Evolutionary conservation across 768 basidiomycete genomes (phyloP), one percentile per base, ranked within the genome.

Genomic region (Strobilomyces dryophilus): DNA sequence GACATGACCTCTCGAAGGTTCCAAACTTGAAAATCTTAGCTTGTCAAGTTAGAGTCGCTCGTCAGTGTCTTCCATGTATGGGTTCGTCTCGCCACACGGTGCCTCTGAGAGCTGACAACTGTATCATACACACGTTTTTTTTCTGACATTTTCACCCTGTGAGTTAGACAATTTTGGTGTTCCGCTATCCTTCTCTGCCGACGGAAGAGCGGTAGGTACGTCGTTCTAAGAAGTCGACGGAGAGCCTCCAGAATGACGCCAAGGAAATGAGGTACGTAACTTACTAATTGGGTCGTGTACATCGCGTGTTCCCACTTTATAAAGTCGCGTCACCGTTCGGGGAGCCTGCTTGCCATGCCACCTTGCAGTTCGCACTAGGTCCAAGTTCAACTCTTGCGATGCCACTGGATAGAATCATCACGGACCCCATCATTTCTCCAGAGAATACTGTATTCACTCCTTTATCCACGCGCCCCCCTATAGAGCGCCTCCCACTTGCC

Each of bases 371-470:
- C 36, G 35, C 17, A 36, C 32, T 51, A 49, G 53, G 21, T 36
- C 42, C 39, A 47, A 47, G 46, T 18, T 39, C 32, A 34, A 53
- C 43, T 42, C 46, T 31, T 20, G 17, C 54, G 2, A 65, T 70
- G 67, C 47, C 54, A 9, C 57, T 67, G 39, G 69, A 71, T 55
- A 68, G 68, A 41, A 71, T 67, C 26, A 42, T 61, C 44, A 68
- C 67, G 1, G 68, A 69, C 46, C 69, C 69, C 36, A 69, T 69
- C 47, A 71, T 69, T 42, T 71, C 69, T 14, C 66, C 67, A 35
- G 69, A 69, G 51, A 71, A 71, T 53, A 51, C 53, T 17, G 20
- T 56, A 4, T 70, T 69, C 57, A 56, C 69, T 31, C 66, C 67
- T 34, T 49, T 59, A 8, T 10, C 9, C 45, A 54, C 67, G 17